These are phyloP conservation scores for Pontederia paniculata DNA, from an alignment of 176 grass and related monocot genomes.

Conservation along the genomic window DNA sequence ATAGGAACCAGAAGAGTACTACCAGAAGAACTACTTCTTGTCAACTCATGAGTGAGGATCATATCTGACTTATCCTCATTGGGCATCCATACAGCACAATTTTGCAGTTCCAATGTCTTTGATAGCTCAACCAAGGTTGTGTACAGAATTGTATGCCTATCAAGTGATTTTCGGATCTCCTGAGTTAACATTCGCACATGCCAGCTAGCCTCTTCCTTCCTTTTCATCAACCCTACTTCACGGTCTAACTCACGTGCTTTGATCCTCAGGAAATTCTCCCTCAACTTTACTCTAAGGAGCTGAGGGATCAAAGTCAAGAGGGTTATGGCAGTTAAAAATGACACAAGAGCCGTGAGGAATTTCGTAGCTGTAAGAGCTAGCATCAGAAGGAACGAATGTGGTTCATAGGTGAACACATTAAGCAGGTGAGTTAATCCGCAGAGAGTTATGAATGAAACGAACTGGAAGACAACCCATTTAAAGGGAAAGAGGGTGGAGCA, in stretches of 20 bases:
- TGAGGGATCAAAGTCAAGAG: conserved; percentile 16
- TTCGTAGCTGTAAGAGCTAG: conserved; percentile 10
- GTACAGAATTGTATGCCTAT: conserved; percentile 20
- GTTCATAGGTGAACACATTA: conserved; percentile 7
- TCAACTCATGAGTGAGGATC: conserved; percentile 12
- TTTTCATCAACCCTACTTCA: conserved; percentile 18
- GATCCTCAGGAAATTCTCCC: conserved; percentile 10
- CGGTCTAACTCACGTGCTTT: conserved; percentile 14
- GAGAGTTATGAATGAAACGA: conserved; percentile 83
- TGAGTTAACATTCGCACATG: conserved; percentile 20
- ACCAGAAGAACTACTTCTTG: not conserved
- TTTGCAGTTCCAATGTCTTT: conserved; percentile 15
- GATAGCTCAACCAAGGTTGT: conserved; percentile 19
- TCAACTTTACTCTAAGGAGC: conserved; percentile 13
- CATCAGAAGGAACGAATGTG: conserved; percentile 7
- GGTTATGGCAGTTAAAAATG: conserved; percentile 10
- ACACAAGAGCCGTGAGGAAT: conserved; percentile 12
- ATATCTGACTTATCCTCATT: not conserved
- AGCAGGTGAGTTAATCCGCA: conserved; percentile 15
- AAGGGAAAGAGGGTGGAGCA: conserved; percentile 80
- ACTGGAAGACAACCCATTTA: conserved; percentile 89
- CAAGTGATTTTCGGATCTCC: conserved; percentile 16
- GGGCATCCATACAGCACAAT: conserved; percentile 21
- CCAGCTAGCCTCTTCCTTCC: conserved; percentile 16
- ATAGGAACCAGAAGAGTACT: not conserved